phyloP scores from a whole-genome alignment of 1,284 basidiomycete species.

The Trichosporon faecale region DNA sequence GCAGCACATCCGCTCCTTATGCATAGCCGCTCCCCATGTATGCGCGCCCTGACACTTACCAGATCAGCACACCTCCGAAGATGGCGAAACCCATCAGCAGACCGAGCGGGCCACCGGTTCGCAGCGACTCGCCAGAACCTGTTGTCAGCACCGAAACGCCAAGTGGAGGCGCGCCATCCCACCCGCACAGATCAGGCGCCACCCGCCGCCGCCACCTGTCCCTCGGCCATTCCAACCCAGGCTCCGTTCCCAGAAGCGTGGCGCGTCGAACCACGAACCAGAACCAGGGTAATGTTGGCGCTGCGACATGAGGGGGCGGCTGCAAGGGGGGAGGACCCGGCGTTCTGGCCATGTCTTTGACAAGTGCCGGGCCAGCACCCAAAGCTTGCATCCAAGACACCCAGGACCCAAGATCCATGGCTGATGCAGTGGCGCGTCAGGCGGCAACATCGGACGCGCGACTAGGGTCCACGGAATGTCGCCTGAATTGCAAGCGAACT shows the following conservation, averaged over 20 bases:
- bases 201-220: not conserved
- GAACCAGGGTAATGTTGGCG: not conserved
- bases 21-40: no score
- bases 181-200: conserved; percentile 7
- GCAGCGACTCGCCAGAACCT: conserved; percentile 3
- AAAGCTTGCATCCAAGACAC: not conserved
- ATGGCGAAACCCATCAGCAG: conserved; percentile 19
- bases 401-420: not conserved
- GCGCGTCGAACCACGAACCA: not conserved
- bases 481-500: not conserved
- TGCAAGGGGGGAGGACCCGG: not conserved
- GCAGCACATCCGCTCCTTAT: not conserved
- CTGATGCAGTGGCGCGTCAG: not conserved
- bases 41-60: not conserved
- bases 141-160: not conserved
- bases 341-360: not conserved
- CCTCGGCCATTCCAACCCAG: not conserved
- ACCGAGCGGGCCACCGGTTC: conserved; percentile 19
- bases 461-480: not conserved
- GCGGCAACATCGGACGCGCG: not conserved
- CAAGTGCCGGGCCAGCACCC: not conserved
- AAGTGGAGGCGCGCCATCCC: conserved; percentile 15
- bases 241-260: not conserved
- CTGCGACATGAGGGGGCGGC: not conserved
- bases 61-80: conserved; percentile 4